Base-by-base conservation (phyloP, 140 eudicot genomes). In the Senecio squalidus region DNA sequence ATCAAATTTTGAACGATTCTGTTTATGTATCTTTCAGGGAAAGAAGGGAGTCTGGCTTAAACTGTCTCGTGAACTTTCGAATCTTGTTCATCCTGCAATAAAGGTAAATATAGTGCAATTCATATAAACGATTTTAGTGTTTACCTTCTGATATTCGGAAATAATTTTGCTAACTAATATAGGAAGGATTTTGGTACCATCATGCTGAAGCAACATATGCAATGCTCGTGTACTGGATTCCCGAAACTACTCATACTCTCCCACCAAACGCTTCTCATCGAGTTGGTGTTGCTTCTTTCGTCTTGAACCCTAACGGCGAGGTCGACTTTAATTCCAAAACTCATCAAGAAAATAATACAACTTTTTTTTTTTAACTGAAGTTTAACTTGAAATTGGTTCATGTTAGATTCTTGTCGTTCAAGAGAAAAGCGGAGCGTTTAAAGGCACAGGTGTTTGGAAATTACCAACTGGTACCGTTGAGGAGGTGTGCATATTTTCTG, bases 131-230 rank as follows among this genome's bases (percentile, higher is more conserved):
- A 29, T 28, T 46, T 20, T 13, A 45, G 38, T 31, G 38, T 7
- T 47, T 62, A 9, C 15, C 28, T 62, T 20, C 1, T 43, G 16
- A 44, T 22, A 26, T 43, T 11, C 22, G 26, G 41, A 10, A 61
- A 29, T 36, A 36, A 21, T 11, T 25, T 6, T 50, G 57, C 27
- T 25, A 49, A 44, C 28, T 64, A 11, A 11, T 29, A 24, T 48
- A 85, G 95, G 84, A 82, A 63, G 95, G 95, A 64, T 85, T 85
- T 72, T 70, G 87, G 87, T 85, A 82, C 64, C 95, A 85, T 82
- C 95, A 85, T 48, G 95, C 95, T 0, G 91, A 85, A 49, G 70
- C 80, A 63, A 69, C 76, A 3, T 79, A 85, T 56, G 18, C 82
- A 52, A 85, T 85, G 95, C 87, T 85, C 7, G 87, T 72, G 44